phyloP scores from a whole-genome alignment of 805 yeast species.

The Metschnikowia lochheadii region DNA sequence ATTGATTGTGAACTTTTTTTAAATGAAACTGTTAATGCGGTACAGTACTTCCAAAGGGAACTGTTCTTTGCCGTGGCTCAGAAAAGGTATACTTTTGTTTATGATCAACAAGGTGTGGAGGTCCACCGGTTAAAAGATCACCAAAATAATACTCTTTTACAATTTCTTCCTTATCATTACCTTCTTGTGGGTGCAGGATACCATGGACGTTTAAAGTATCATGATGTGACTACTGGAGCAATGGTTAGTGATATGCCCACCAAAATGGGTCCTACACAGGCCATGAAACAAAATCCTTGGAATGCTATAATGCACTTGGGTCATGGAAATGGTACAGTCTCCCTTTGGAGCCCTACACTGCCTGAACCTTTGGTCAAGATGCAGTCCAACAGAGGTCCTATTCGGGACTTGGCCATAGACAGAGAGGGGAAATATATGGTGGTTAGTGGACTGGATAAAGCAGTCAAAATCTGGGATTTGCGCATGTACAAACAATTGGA shows the following conservation, averaged over 20 bases:
- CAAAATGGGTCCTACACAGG: slow-evolving; percentile 83
- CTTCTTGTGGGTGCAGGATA: slow-evolving; percentile 84
- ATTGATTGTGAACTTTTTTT: slow-evolving; percentile 78
- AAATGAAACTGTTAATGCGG: slow-evolving; percentile 87
- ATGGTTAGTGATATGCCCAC: slow-evolving; percentile 81
- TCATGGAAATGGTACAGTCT: slow-evolving; percentile 86
- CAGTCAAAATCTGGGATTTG: slow-evolving; percentile 89
- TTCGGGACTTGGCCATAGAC: slow-evolving; percentile 78
- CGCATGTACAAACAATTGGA: slow-evolving; percentile 77
- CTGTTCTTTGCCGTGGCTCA: slow-evolving; percentile 97
- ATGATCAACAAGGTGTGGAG: slow-evolving; percentile 88
- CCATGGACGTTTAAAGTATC: slow-evolving; percentile 84
- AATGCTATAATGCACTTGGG: slow-evolving; percentile 94
- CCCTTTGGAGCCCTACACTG: slow-evolving; percentile 91
- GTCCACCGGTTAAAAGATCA: slow-evolving; percentile 89
- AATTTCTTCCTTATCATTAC: slow-evolving; percentile 90
- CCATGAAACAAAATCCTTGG: slow-evolving; percentile 90
- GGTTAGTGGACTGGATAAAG: slow-evolving; percentile 81
- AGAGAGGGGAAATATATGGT: slow-evolving; percentile 95
- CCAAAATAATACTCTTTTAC: slow-evolving; percentile 75
- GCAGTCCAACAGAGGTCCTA: slow-evolving; percentile 81
- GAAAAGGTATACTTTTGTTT: slow-evolving; percentile 87
- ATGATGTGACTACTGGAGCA: slow-evolving; percentile 91
- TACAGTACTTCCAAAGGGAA: slow-evolving; percentile 85
- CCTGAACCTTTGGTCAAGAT: slow-evolving; percentile 80